These are phyloP conservation scores for Beta corolliflora DNA, from an alignment of 179 eudicot genomes.

Conservation along the genomic window DNA sequence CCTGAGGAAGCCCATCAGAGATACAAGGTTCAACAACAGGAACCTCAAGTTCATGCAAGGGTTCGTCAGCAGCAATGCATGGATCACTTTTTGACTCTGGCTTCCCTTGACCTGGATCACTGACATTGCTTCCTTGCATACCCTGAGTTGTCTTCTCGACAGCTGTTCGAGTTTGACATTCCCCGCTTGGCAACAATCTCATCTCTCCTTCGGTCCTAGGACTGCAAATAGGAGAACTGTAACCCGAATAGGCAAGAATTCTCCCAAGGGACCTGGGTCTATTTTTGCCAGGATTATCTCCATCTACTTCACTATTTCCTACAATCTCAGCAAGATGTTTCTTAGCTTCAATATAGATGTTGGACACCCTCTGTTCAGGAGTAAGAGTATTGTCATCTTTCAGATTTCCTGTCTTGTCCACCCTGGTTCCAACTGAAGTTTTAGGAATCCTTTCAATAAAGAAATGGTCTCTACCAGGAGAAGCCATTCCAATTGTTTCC, in stretches of 20 bases:
- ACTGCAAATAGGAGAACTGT: slow-evolving; percentile 51
- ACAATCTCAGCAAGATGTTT: slow-evolving; percentile 84
- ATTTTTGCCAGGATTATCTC: slow-evolving; percentile 33
- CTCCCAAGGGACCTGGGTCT: slow-evolving; percentile 65
- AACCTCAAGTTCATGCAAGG: slow-evolving; percentile 24
- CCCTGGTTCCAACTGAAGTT: slow-evolving; percentile 39
- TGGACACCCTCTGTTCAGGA: slow-evolving; percentile 53
- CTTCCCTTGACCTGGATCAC: slow-evolving; percentile 27
- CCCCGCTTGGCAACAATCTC: slow-evolving; percentile 29
- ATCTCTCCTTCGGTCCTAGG: slow-evolving; percentile 44
- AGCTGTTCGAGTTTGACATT: slow-evolving; percentile 21
- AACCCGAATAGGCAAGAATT: slow-evolving; percentile 66
- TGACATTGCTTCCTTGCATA: slow-evolving; percentile 24
- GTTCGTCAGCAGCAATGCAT: slow-evolving; percentile 21
- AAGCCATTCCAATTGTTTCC: slow-evolving; percentile 57
- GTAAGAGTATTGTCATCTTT: slow-evolving; percentile 32
- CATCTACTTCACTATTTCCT: slow-evolving; percentile 48
- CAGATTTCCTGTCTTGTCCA: slow-evolving; percentile 39
- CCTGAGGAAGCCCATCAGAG: slow-evolving; percentile 26
- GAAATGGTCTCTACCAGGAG: slow-evolving; percentile 82
- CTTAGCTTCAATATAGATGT: slow-evolving; percentile 78
- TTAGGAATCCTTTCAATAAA: slow-evolving; percentile 64
- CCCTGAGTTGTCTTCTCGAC: slow-evolving; percentile 32
- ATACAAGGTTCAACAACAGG: slow-evolving; percentile 22
- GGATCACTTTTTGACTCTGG: slow-evolving; percentile 29